Base-by-base conservation (phyloP, 2,329 filamentous ascomycete genomes). In the Sclerotinia glacialis region DNA sequence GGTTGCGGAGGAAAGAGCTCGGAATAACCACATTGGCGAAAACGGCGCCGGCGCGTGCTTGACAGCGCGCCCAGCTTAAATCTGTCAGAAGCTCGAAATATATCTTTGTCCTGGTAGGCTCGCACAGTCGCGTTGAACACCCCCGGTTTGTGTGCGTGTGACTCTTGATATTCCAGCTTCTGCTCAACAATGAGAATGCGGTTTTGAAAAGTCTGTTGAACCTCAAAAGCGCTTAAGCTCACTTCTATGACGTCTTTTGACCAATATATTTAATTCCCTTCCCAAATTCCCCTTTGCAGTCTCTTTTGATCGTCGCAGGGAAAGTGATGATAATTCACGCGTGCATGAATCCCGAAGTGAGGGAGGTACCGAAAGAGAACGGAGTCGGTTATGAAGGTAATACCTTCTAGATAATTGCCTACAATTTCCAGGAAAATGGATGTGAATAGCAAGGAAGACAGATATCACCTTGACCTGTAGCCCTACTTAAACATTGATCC, bases 11-110 rank as follows among this genome's bases (percentile, higher is more conserved):
- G 92, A 92, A 73, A 93, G 77, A 78, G 89, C 85, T 77, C 89
- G 89, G 79, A 93, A 87, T 79, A 94, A 83, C 89, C 89, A 93
- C 91, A 97, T 96, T 79, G 81, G 81, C 78, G 79, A 80, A 79
- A 78, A 75, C 75, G 78, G 77, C 79, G 79, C 79, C 78, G 77
- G 71, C 81, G 78, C 79, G 80, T 79, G 76, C 81, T 75, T 74
- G 77, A 75, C 72, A 78, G 79, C 80, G 80, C 73, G 74, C 75
- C 73, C 72, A 73, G 72, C 71, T 72, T 68, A 60, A 65, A 70
- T 54, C 67, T 28, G 42, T 54, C 23, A 37, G 58, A 60, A 49
- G 44, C 11, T 26, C 44, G 58, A 49, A 37, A 12, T 14, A 12
- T 37, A 49, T 37, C 58, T 34, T 49, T 60, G 58, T 44, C 58